Conservation (phyloP, 1,139 yeast genomes). For the Yamadazyma triangularis region DNA sequence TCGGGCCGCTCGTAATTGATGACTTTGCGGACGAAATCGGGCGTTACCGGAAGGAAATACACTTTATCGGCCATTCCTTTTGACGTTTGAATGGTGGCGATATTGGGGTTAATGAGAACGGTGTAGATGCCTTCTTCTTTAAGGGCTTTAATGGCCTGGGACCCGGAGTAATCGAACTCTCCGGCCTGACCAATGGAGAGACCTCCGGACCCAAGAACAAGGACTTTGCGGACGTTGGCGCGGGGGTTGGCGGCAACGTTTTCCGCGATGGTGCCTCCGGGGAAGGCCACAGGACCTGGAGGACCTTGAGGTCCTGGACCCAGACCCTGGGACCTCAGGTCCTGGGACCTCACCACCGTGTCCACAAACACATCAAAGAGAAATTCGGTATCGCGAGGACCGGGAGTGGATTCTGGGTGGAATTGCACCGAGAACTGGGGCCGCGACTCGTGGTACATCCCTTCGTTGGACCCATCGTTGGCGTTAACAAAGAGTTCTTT, state of each 20-base stretch:
- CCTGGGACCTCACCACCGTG: conserved; percentile 69
- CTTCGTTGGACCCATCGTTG: conserved; percentile 97
- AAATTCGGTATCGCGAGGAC: conserved; percentile 98
- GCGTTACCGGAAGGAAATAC: conserved; percentile 91
- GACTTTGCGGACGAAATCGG: conserved; percentile 94
- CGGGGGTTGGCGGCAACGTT: conserved; percentile 70
- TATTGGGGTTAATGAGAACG: conserved; percentile 91
- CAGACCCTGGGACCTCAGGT: too few relatives aligned
- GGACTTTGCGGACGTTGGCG: conserved; percentile 84
- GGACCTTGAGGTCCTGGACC: conserved; percentile 54
- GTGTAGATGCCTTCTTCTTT: conserved; percentile 97
- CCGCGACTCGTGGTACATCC: conserved; percentile 83
- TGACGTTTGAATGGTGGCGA: conserved; percentile 98
- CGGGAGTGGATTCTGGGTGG: conserved; percentile 99
- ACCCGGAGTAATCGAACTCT: conserved; percentile 97
- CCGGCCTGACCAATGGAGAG: conserved; percentile 99
- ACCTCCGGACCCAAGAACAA: conserved; percentile 98
- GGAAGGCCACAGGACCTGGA: conserved; percentile 85
- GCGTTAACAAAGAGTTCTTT: conserved; percentile 92
- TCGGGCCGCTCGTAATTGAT: conserved; percentile 94
- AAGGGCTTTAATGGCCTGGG: conserved; percentile 90
- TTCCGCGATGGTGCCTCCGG: conserved; percentile 78
- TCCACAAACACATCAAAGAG: conserved; percentile 90
- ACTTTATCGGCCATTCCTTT: conserved; percentile 97
- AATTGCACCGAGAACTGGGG: conserved; percentile 99